Evolutionary conservation across 495 filamentous ascomycete genomes (phyloP).

Genomic region (Thozetella sp.): DNA sequence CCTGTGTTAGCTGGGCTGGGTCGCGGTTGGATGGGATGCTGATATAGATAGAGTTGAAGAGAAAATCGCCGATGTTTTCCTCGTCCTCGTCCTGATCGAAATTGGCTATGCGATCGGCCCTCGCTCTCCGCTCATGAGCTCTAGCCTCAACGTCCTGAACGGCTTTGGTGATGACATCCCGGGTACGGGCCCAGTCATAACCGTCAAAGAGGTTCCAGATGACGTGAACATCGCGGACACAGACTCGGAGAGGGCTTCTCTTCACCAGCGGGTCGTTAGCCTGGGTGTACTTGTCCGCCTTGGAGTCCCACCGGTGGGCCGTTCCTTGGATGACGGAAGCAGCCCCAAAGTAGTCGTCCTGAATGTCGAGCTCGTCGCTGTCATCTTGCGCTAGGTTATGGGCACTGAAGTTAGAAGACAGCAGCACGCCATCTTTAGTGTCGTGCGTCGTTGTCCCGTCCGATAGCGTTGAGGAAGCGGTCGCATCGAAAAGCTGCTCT

Average conservation of each 20-base stretch:
- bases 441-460: slow-evolving; percentile 42
- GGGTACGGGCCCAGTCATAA: slow-evolving; percentile 91
- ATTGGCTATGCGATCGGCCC: slow-evolving; percentile 39
- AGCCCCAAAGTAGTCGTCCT: slow-evolving; percentile 79
- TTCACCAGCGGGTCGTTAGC: slow-evolving; percentile 62
- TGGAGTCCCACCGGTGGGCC: slow-evolving; percentile 78
- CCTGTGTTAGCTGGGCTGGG: slow-evolving; percentile 73
- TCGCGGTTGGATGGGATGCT: slow-evolving; percentile 86
- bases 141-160: slow-evolving; percentile 83
- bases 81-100: slow-evolving; percentile 67
- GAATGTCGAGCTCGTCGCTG: slow-evolving; percentile 60
- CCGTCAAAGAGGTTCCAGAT: slow-evolving; percentile 99
- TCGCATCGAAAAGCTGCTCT: slow-evolving; percentile 42
- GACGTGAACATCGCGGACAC: slow-evolving; percentile 82
- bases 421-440: slow-evolving; percentile 58
- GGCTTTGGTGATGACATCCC: slow-evolving; percentile 82
- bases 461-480: slow-evolving; percentile 27
- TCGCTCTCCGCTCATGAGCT: slow-evolving; percentile 70
- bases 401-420: slow-evolving; percentile 63
- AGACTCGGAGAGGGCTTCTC: slow-evolving; percentile 72
- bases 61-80: slow-evolving; percentile 87
- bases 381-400: slow-evolving; percentile 37
- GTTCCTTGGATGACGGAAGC: slow-evolving; percentile 63
- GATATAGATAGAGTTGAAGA: slow-evolving; percentile 99
- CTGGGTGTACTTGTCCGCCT: slow-evolving; percentile 70